These are phyloP conservation scores for Epichloe scottii DNA, from an alignment of 2,329 filamentous ascomycete genomes.

Conservation along the genomic window DNA sequence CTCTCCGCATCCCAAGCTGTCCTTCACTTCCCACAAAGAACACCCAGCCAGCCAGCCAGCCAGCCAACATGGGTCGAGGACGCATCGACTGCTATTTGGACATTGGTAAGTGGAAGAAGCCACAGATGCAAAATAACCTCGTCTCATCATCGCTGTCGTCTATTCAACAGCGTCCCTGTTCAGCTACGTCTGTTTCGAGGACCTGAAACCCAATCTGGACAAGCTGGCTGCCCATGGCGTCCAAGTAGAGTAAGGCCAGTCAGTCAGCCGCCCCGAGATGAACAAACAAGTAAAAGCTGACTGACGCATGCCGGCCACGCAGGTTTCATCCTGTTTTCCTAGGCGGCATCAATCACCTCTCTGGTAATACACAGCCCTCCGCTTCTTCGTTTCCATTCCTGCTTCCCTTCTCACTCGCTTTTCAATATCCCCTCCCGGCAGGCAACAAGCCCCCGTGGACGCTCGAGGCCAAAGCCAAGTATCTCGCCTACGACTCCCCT, in stretches of 20 bases:
- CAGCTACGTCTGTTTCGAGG: slow-evolving; percentile 42
- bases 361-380: slow-evolving; percentile 27
- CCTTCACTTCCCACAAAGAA: not conserved
- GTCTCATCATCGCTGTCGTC: not conserved
- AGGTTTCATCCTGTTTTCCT: slow-evolving; percentile 64
- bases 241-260: slow-evolving; percentile 46
- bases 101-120: slow-evolving; percentile 33
- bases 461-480: slow-evolving; percentile 52
- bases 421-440: slow-evolving; percentile 11
- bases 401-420: not conserved
- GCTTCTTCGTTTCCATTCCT: not conserved
- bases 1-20: no score
- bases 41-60: not conserved
- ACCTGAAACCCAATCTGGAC: slow-evolving; percentile 43
- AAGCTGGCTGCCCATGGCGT: slow-evolving; percentile 45
- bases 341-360: slow-evolving; percentile 49
- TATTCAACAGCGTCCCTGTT: slow-evolving; percentile 46
- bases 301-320: not conserved
- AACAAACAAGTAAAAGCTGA: not conserved
- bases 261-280: not conserved
- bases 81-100: slow-evolving; percentile 57
- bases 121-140: not conserved
- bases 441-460: slow-evolving; percentile 68
- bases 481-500: slow-evolving; percentile 32
- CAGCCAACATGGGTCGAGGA: slow-evolving; percentile 38